Conservation (phyloP, 2,329 filamentous ascomycete species). For the Penicillium sp. region DNA sequence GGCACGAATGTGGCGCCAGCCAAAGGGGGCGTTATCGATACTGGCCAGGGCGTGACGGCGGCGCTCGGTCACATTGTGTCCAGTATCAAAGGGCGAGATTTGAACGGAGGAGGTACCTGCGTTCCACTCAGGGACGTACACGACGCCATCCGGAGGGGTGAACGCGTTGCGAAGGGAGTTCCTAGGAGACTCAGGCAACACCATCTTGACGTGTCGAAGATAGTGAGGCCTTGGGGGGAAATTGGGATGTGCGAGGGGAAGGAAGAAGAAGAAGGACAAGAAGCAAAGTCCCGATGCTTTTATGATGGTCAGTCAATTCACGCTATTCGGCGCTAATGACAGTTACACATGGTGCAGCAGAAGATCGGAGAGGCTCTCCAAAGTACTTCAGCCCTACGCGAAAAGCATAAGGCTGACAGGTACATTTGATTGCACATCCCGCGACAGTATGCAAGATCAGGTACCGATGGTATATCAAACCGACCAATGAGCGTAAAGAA, state of each 20-base stretch:
- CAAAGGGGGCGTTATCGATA: constrained; percentile 78
- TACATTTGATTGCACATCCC: background rate
- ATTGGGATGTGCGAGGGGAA: background rate
- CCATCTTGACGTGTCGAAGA: background rate
- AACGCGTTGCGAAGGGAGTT: background rate
- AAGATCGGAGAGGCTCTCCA: no score
- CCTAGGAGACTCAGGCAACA: background rate
- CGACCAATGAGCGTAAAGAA: background rate
- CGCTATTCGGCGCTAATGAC: background rate
- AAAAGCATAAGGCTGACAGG: background rate
- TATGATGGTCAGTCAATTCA: background rate
- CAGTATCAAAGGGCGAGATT: background rate
- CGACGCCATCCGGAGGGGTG: background rate
- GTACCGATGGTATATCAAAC: background rate
- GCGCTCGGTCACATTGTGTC: constrained; percentile 70
- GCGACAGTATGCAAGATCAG: background rate
- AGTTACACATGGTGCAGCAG: constrained; percentile 1
- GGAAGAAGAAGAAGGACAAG: background rate
- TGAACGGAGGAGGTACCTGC: background rate
- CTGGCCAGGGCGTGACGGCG: constrained; percentile 77
- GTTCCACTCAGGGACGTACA: background rate
- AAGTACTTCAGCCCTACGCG: background rate
- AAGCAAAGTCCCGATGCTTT: background rate
- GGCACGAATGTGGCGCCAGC: constrained; percentile 81
- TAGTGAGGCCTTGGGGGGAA: no score